Conservation (phyloP, 1,284 basidiomycete genomes). For the Ceratobasidium papillatum region DNA sequence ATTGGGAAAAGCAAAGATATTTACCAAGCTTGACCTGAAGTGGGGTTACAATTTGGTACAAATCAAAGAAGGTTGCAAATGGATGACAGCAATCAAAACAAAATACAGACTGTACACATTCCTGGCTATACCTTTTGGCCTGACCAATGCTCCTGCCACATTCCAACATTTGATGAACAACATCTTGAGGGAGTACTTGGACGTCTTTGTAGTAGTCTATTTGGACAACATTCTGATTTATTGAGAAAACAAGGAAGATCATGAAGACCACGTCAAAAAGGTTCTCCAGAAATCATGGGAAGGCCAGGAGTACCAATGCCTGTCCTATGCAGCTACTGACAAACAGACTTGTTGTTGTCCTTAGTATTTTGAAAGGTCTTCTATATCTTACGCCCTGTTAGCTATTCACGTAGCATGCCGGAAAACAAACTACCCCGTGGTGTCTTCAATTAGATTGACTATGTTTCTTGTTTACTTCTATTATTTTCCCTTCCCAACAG, state of each 20-base stretch:
- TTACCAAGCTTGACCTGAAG: conserved; percentile 51
- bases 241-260: conserved; percentile 55
- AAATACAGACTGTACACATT: conserved; percentile 54
- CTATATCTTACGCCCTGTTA: too few relatives aligned
- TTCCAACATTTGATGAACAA: conserved; percentile 50
- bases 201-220: conserved; percentile 46
- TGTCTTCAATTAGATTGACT: too few relatives aligned
- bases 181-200: conserved; percentile 43
- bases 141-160: conserved; percentile 49
- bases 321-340: conserved; percentile 45
- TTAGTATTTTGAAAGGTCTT: conserved; percentile 36
- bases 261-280: conserved; percentile 46
- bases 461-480: too few relatives aligned
- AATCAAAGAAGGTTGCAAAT: too few relatives aligned
- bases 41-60: conserved; percentile 50
- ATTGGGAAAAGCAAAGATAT: conserved; percentile 46
- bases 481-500: too few relatives aligned
- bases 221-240: conserved; percentile 54
- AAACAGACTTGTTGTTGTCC: conserved; percentile 51
- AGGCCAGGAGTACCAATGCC: conserved; percentile 45
- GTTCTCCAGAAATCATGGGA: conserved; percentile 45
- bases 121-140: conserved; percentile 51
- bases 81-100: too few relatives aligned
- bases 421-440: too few relatives aligned
- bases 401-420: too few relatives aligned